phyloP scores from a whole-genome alignment of 2,329 filamentous ascomycete genomes.

The Xylariaceae sp. region DNA sequence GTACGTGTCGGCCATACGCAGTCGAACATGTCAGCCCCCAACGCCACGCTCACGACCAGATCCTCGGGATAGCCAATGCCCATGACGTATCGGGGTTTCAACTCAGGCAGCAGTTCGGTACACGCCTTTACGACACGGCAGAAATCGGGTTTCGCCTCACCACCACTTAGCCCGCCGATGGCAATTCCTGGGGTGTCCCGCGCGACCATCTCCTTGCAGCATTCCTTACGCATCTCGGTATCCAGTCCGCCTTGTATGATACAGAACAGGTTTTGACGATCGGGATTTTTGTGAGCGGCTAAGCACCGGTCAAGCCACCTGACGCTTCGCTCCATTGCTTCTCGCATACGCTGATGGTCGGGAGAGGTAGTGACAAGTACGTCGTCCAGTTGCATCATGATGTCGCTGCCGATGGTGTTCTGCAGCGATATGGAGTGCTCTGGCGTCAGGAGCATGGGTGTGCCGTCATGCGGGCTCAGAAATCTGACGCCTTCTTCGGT shows the following conservation, averaged over 20 bases:
- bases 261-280: conserved; percentile 90
- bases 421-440: conserved; percentile 96
- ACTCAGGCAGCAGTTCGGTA: conserved; percentile 76
- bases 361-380: conserved; percentile 95
- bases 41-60: conserved; percentile 83
- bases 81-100: conserved; percentile 99
- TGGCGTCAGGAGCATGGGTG: conserved; percentile 93
- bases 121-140: conserved; percentile 87
- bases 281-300: conserved; percentile 77
- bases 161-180: conserved; percentile 90
- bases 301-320: conserved; percentile 97
- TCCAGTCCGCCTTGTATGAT: conserved; percentile 97
- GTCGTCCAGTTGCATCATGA: conserved; percentile 99
- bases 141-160: conserved; percentile 90
- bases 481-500: conserved; percentile 96
- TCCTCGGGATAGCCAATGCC: conserved; percentile 97
- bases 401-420: conserved; percentile 96
- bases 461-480: conserved; percentile 91
- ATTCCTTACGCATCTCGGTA: conserved; percentile 77
- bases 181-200: conserved; percentile 93
- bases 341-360: conserved; percentile 79
- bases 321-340: conserved; percentile 91
- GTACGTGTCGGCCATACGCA: conserved; percentile 98
- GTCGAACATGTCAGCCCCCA: conserved; percentile 99
- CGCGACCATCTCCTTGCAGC: conserved; percentile 81